Percentiles rank a stretch among this genome's conserved stretches.
Conservation (phyloP, 176 grass and related monocot genomes). For the Guadua angustifolia region DNA sequence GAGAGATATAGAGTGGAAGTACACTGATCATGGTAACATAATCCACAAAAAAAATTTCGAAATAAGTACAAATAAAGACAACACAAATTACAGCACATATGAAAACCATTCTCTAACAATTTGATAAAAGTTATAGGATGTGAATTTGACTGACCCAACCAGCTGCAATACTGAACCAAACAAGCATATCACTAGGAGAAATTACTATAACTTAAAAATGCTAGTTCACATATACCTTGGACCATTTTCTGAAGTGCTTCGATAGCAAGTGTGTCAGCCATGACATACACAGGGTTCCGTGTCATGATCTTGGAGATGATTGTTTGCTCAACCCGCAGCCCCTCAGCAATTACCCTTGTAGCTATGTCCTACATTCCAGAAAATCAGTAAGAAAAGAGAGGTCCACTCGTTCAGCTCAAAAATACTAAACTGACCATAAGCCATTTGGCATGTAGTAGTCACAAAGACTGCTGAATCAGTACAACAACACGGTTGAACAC, state of each 20-base stretch:
- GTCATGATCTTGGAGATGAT: conserved; percentile 95
- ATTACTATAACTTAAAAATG: conserved; percentile 3
- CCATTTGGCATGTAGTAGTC: not conserved
- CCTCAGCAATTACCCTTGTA: conserved; percentile 81
- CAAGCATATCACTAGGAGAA: not conserved
- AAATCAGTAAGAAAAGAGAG: not conserved
- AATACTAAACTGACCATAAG: not conserved
- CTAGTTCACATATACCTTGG: conserved; percentile 57
- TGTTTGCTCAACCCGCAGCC: conserved; percentile 83
- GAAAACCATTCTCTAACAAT: not conserved
- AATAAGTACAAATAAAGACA: conserved; percentile 7
- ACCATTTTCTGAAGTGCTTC: conserved; percentile 98
- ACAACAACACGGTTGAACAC: not conserved
- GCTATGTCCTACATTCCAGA: conserved; percentile 73
- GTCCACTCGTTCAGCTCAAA: not conserved
- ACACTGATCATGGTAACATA: not conserved
- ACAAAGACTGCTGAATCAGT: conserved; percentile 3
- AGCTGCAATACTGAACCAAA: not conserved
- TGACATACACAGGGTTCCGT: conserved; percentile 71
- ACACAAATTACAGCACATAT: conserved; percentile 5
- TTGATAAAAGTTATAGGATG: not conserved
- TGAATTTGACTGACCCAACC: not conserved
- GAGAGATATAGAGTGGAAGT: not conserved
- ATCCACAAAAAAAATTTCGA: not conserved
- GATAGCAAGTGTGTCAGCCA: conserved; percentile 73